Percentiles rank a stretch among this genome's conserved stretches.
phyloP scores from a whole-genome alignment of 805 yeast genomes.

The Wickerhamiella alocasiicola region DNA sequence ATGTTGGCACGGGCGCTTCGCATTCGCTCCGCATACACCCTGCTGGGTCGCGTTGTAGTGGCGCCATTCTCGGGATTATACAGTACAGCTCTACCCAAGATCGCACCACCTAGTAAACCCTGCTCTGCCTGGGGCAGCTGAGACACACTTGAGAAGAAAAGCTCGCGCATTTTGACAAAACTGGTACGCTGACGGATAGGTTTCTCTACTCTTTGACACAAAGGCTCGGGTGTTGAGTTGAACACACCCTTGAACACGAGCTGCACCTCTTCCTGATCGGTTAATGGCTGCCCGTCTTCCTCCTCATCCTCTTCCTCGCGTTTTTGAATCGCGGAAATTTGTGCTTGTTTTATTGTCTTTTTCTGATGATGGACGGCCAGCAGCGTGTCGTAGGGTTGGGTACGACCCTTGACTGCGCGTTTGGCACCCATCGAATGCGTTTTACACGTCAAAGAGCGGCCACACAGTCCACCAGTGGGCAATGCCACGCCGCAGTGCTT shows the following conservation, averaged over 20 bases:
- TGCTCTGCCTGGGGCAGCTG: conserved; percentile 31
- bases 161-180: conserved; percentile 72
- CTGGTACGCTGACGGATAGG: conserved; percentile 58
- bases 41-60: conserved; percentile 25
- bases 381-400: conserved; percentile 81
- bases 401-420: conserved; percentile 85
- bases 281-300: conserved; percentile 30
- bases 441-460: conserved; percentile 90
- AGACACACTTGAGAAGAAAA: conserved; percentile 68
- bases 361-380: conserved; percentile 82
- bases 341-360: conserved; percentile 59
- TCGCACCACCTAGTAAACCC: conserved; percentile 22
- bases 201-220: conserved; percentile 53
- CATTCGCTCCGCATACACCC: conserved; percentile 13
- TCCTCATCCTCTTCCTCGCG: conserved; percentile 24
- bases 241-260: conserved; percentile 77
- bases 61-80: conserved; percentile 23
- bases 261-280: conserved; percentile 83
- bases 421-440: conserved; percentile 98
- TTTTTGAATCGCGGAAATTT: conserved; percentile 24
- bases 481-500: conserved; percentile 90
- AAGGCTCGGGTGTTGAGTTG: conserved; percentile 64
- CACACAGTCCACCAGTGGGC: conserved; percentile 89
- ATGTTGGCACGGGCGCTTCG: background rate
- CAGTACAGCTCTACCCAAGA: conserved; percentile 27